A percentile compares a stretch with the other conserved stretches of the same genome.
Conservation (phyloP, 2,329 filamentous ascomycete genomes). For the Pseudogymnoascus sp. region DNA sequence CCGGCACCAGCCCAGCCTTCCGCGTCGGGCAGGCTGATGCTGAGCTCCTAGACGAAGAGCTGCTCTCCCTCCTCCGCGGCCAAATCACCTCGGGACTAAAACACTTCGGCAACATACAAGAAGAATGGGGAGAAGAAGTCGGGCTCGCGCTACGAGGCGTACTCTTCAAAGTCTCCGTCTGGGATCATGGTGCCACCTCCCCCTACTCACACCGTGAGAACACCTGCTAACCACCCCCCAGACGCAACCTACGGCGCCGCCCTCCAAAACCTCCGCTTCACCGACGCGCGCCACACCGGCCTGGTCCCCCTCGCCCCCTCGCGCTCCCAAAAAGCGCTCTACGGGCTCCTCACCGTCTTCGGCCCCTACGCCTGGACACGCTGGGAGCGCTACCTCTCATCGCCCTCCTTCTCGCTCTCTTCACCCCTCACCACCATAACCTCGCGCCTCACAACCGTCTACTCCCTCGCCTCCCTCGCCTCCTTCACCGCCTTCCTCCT, state of each 20-base stretch:
- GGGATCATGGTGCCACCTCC: slow-evolving; percentile 59
- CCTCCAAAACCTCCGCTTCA: slow-evolving; percentile 84
- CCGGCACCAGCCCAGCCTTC: slow-evolving; percentile 78
- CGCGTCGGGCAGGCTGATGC: slow-evolving; percentile 94
- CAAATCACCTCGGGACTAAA: slow-evolving; percentile 86
- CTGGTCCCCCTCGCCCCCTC: slow-evolving; percentile 62
- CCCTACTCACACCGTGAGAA: background rate
- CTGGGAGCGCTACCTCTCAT: slow-evolving; percentile 80
- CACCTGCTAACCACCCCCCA: background rate
- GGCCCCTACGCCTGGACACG: slow-evolving; percentile 86
- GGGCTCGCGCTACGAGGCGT: slow-evolving; percentile 66
- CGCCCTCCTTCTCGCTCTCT: slow-evolving; percentile 32
- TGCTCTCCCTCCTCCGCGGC: slow-evolving; percentile 74
- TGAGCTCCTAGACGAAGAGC: slow-evolving; percentile 87
- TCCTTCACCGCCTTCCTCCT: slow-evolving; percentile 89
- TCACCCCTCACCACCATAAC: slow-evolving; percentile 62
- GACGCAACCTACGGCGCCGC: slow-evolving; percentile 91
- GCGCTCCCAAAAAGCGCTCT: slow-evolving; percentile 74
- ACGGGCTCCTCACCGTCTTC: slow-evolving; percentile 78
- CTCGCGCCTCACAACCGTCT: slow-evolving; percentile 59
- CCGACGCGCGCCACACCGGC: slow-evolving; percentile 66
- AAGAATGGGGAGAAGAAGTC: slow-evolving; percentile 86
- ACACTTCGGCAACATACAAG: slow-evolving; percentile 71
- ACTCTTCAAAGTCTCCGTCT: slow-evolving; percentile 90
- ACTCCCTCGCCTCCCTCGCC: slow-evolving; percentile 72